Evolutionary conservation across 805 yeast genomes (phyloP), one percentile per base, ranked within the genome.

Genomic region (Yarrowia sp.): DNA sequence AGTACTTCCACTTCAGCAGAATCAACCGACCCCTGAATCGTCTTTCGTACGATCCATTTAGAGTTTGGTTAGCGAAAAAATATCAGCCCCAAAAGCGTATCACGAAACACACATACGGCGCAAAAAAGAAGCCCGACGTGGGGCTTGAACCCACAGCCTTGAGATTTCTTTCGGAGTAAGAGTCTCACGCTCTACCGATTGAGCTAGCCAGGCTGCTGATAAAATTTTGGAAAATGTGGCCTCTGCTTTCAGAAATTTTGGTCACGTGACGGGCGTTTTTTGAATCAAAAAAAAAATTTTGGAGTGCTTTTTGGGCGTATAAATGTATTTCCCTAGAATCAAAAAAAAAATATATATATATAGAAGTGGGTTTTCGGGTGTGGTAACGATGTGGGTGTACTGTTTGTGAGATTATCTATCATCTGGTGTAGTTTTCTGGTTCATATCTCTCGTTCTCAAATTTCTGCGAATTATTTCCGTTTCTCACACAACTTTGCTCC

Each of bases 61-160:
- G 14, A 29, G 35, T 47, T 47, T 21, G 7, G 8, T 10, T 24
- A 42, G 22, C 16, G 27, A 25, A 25, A 25, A 24, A 24, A 24
- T 24, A 5, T 24, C 7, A 24, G 8, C 12, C 29, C 29, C 29
- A 9, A 27, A 27, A 12, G 76, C 65, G 29, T 2, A 16, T 3
- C 21, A 25, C 18, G 9, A 44, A 6, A 12, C n/a, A 7, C n/a
- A n/a, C n/a, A n/a, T n/a, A n/a, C n/a, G 6, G 5, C 19, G 21
- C 19, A 47, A 47, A 51, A 35, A 16, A 6, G 35, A 35, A 51
- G 58, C 58, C 58, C 58, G 58, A 51, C 58, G 58, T 51, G 58
- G 58, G 58, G 58, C 58, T 51, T 51, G 58, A 51, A 51, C 58
- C 58, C 58, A 51, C 58, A 51, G 58, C 58, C 58, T 51, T 51